Conservation (phyloP, 2,329 filamentous ascomycete genomes). For the Ophiostoma novo-ulmi region DNA sequence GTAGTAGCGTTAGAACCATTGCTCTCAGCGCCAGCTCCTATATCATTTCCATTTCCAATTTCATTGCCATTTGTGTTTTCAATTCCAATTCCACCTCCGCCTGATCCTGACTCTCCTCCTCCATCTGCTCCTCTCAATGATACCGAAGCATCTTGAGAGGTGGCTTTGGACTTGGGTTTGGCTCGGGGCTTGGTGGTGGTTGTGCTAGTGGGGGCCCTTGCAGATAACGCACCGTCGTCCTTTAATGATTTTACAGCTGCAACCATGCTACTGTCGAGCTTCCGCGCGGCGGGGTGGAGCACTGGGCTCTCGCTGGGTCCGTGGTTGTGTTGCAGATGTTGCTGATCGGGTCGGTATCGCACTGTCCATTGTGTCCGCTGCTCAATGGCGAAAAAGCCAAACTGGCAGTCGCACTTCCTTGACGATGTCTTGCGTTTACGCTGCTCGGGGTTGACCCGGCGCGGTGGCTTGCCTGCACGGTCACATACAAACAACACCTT, state of each 20-base stretch:
- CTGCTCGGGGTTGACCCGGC: constrained; percentile 57
- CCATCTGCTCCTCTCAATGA: constrained; percentile 12
- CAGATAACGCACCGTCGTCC: constrained; percentile 52
- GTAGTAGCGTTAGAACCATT: constrained; percentile 28
- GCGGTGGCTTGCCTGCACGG: constrained; percentile 58
- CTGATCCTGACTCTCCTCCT: constrained; percentile 6
- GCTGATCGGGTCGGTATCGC: constrained; percentile 55
- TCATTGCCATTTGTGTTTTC: background rate
- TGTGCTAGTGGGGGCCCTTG: constrained; percentile 20
- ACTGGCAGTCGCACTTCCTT: constrained; percentile 63
- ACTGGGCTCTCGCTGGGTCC: constrained; percentile 61
- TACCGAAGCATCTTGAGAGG: constrained; percentile 3
- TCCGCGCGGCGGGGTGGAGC: constrained; percentile 61
- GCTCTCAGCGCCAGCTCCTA: constrained; percentile 15
- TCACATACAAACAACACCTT: constrained; percentile 65
- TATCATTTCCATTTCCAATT: background rate
- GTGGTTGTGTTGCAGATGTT: constrained; percentile 59
- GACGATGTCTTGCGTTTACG: constrained; percentile 63
- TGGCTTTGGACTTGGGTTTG: constrained; percentile 23
- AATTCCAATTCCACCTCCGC: constrained; percentile 13
- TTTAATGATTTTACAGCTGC: constrained; percentile 62
- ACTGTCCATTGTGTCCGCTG: constrained; percentile 63
- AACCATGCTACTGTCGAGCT: constrained; percentile 63
- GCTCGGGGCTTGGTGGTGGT: constrained; percentile 18
- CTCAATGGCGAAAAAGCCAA: constrained; percentile 66